Evolutionary conservation across 2,329 filamentous ascomycete species (phyloP).

Genomic region (Xylaria sp.): DNA sequence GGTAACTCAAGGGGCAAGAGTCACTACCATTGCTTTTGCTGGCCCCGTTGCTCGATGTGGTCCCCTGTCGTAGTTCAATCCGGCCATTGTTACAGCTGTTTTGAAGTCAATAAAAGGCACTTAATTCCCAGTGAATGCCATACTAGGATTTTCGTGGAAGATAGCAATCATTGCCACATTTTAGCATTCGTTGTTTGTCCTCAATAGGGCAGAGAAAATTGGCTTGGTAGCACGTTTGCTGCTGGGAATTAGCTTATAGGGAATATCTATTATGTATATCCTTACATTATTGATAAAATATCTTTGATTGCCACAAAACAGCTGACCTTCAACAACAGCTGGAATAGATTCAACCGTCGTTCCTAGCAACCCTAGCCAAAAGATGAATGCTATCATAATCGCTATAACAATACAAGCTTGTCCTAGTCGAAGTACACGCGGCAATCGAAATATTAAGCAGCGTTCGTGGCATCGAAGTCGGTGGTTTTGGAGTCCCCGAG

Average conservation of each 20-base stretch:
- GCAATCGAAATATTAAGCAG: conserved; percentile 14
- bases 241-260: conserved; percentile 27
- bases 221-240: conserved; percentile 44
- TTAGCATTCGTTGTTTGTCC: conserved; percentile 42
- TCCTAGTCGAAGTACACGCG: conserved; percentile 12
- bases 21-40: conserved; percentile 9
- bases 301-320: conserved; percentile 40
- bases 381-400: conserved; percentile 27
- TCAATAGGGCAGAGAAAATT: conserved; percentile 47
- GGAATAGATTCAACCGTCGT: conserved; percentile 12
- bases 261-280: background rate
- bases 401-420: conserved; percentile 26
- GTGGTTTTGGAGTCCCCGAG: background rate
- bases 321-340: conserved; percentile 29
- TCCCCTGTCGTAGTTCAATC: conserved; percentile 31
- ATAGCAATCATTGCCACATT: conserved; percentile 45
- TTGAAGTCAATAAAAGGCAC: conserved; percentile 10
- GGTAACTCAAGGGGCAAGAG: conserved; percentile 36
- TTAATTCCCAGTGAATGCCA: conserved; percentile 3
- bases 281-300: conserved; percentile 41
- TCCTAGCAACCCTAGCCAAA: conserved; percentile 35
- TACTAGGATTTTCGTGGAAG: conserved; percentile 43
- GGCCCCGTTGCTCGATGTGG: conserved; percentile 22
- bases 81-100: conserved; percentile 13
- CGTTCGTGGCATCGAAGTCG: background rate